These are phyloP conservation scores for Penicillium parvum DNA, from an alignment of 495 filamentous ascomycete species.

Conservation along the genomic window DNA sequence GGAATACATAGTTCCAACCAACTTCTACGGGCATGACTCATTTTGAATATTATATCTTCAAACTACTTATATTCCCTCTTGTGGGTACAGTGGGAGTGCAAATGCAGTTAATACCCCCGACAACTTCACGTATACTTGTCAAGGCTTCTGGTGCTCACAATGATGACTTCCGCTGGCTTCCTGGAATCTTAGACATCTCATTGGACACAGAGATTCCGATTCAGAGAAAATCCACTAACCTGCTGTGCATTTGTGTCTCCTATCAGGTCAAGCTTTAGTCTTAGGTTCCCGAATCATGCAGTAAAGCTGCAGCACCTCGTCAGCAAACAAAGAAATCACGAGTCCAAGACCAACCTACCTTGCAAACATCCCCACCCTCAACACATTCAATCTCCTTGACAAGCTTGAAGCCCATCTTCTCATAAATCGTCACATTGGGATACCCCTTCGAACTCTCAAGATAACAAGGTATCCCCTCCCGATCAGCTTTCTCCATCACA, in stretches of 20 bases:
- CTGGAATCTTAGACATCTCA: too few species aligned
- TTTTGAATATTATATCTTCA: too few species aligned
- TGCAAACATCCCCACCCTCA: constrained; percentile 47
- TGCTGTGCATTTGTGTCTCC: not conserved
- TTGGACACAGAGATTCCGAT: too few species aligned
- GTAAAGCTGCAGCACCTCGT: constrained; percentile 18
- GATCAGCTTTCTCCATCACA: constrained; percentile 55
- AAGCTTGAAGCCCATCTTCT: constrained; percentile 59
- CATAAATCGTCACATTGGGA: constrained; percentile 64
- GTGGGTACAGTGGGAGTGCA: too few species aligned
- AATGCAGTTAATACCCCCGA: too few species aligned
- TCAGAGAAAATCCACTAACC: too few species aligned
- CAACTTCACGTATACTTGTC: too few species aligned
- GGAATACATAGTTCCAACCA: too few species aligned
- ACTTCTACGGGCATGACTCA: too few species aligned
- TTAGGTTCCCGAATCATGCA: constrained; percentile 23
- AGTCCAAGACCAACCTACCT: constrained; percentile 23
- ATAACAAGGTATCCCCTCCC: constrained; percentile 57
- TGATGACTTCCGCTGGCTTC: too few species aligned
- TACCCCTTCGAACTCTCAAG: constrained; percentile 59
- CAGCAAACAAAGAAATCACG: constrained; percentile 1
- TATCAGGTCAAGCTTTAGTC: constrained; percentile 9
- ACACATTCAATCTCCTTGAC: constrained; percentile 59
- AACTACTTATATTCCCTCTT: too few species aligned
- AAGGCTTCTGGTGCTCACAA: too few species aligned